A percentile compares a stretch with the other conserved stretches of the same genome.
These are phyloP conservation scores for Tylopilus vinaceipallidus DNA, from an alignment of 768 basidiomycete genomes.

Conservation along the genomic window DNA sequence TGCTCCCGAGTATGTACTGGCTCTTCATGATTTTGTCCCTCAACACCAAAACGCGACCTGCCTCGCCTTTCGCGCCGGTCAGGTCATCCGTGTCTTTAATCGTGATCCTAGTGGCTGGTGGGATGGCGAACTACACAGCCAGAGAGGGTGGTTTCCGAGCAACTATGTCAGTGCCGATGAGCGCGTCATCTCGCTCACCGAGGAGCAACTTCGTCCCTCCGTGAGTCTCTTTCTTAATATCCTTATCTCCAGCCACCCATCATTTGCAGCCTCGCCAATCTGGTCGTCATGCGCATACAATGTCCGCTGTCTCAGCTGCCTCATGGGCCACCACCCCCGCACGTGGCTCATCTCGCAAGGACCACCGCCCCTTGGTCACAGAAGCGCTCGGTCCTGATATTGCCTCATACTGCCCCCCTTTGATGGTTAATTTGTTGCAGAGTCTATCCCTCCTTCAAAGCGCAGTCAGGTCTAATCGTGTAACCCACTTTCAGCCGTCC, in stretches of 20 bases:
- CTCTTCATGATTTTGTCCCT: conserved; percentile 88
- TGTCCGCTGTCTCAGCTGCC: conserved; percentile 49
- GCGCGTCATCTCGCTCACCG: conserved; percentile 47
- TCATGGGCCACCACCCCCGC: conserved; percentile 55
- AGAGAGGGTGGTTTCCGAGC: conserved; percentile 97
- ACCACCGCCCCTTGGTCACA: conserved; percentile 45
- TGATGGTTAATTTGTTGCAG: conserved; percentile 83
- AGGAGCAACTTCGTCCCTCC: conserved; percentile 50
- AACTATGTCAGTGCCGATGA: conserved; percentile 84
- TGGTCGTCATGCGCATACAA: conserved; percentile 47
- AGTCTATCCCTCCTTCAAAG: conserved; percentile 83
- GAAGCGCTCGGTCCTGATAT: conserved; percentile 48
- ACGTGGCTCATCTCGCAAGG: conserved; percentile 34
- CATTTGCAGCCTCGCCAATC: conserved; percentile 31
- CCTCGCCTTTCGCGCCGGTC: conserved; percentile 85
- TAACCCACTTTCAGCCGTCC: conserved; percentile 87
- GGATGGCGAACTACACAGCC: conserved; percentile 91
- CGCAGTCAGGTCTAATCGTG: conserved; percentile 74
- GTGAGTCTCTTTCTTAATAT: conserved; percentile 35
- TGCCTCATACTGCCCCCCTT: conserved; percentile 67
- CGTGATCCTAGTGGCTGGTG: conserved; percentile 93
- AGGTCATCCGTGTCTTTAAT: conserved; percentile 89
- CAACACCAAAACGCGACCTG: conserved; percentile 73
- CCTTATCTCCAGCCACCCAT: neutral
- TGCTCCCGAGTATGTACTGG: conserved; percentile 73